Base-by-base conservation (phyloP, 768 basidiomycete species). In the Xerocomus spinulosus region DNA sequence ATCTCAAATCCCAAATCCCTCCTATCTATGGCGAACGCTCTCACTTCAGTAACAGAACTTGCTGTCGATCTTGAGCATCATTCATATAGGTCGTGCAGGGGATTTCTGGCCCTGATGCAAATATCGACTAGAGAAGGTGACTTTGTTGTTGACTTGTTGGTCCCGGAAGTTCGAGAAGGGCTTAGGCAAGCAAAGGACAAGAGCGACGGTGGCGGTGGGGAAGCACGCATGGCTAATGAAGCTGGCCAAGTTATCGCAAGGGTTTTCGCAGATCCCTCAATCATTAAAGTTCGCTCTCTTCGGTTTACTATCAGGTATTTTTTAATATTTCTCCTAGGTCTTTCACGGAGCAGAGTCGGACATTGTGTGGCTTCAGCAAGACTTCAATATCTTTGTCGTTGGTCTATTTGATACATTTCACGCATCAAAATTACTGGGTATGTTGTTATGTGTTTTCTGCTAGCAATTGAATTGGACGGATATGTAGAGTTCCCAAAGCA, bases 381-480 rank as follows among this genome's bases (percentile, higher is more conserved):
- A 98, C 62, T 94, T 98, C 63, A 89, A 89, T 49, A 61, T 98
- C 8, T 98, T 92, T 67, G 74, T 98, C 44, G 93, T 99, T 51
- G 90, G 92, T 48, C 69, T 98, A n/a, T 98, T 99, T 63, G 95
- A 99, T 62, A 98, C 96, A 0, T 97, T 82, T 64, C 92, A 98
- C 56, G 95, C 94, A 2, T 92, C 94, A 0, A 89, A 87, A 59
- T 70, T 88, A 1, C 73, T 98, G 42, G 83, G 88, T 88, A 59
- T 42, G 46, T 12, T 17, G 10, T 38, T 24, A 2, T 18, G 28
- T 25, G 24, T 32, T 17, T 49, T 42, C 15, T 48, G 18, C 2
- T 10, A 9, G 14, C 9, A 10, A 46, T 36, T 30, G 37, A 50
- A 20, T 5, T 49, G 25, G 23, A 32, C 4, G 34, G 18, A 13